phyloP scores from a whole-genome alignment of 352 stramenopile genomes.

The Globisporangium lucens region DNA sequence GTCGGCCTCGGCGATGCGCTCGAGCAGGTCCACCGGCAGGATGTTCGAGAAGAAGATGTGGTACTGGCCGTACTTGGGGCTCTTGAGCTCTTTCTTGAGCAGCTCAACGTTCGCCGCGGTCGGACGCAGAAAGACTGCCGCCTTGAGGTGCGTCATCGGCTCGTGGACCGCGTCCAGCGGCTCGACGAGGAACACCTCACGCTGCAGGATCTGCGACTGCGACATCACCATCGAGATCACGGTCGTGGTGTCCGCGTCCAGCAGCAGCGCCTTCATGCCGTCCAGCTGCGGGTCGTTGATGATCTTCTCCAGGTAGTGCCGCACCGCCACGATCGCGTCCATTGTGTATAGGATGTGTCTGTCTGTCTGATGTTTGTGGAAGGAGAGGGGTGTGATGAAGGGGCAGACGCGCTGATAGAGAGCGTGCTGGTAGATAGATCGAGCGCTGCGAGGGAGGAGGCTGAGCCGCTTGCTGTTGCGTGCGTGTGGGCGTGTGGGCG shows the following conservation, averaged over 20 bases:
- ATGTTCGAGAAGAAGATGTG: slow-evolving; percentile 99
- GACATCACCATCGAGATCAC: slow-evolving; percentile 95
- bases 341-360: slow-evolving; percentile 24
- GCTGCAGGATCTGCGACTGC: slow-evolving; percentile 94
- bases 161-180: slow-evolving; percentile 85
- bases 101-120: slow-evolving; percentile 91
- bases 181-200: slow-evolving; percentile 96
- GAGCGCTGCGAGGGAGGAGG: background rate
- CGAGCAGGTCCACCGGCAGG: slow-evolving; percentile 89
- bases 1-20: slow-evolving; percentile 96
- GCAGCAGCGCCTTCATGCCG: slow-evolving; percentile 97
- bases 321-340: slow-evolving; percentile 71
- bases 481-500: background rate
- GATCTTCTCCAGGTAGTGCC: slow-evolving; percentile 81
- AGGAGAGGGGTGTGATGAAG: background rate
- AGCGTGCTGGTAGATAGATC: background rate
- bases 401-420: background rate
- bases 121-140: slow-evolving; percentile 93
- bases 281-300: slow-evolving; percentile 77
- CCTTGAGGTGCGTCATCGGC: slow-evolving; percentile 93
- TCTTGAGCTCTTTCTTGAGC: slow-evolving; percentile 90
- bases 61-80: slow-evolving; percentile 97
- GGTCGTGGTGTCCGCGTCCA: slow-evolving; percentile 94
- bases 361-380: background rate
- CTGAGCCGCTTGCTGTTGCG: background rate